Evolutionary conservation across 176 grass and related monocot genomes (phyloP), one percentile per base, ranked within the genome.

Genomic region (Elymus sibiricus): DNA sequence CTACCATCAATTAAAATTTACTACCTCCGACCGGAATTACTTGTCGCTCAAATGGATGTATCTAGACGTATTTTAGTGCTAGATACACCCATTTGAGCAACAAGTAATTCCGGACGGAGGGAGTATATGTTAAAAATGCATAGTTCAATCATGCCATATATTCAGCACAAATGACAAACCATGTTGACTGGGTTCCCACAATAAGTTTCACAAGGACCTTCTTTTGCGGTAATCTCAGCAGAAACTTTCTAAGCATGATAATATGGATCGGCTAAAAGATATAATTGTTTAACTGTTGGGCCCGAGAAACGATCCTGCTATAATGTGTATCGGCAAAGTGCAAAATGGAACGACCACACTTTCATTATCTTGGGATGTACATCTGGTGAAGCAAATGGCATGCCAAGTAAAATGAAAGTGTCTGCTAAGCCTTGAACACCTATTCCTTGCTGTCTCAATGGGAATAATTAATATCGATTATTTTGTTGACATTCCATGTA

Each of bases 401-500:
- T 95, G 86, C 93, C 93, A 74, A 89, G 93, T 84, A 95, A 86
- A 40, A 95, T 91, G 79, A 91, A 95, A 79, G 90, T 89, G 62
- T 95, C 93, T 78, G 90, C 88, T 74, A 90, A 80, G 25, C 88
- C 93, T 61, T 95, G 93, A 82, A 95, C 90, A 43, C 90, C 86
- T 35, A 95, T 90, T 15, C 93, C 93, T 91, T 87, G 93, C 92
- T 13, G 86, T 94, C 76, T 95, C 93, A 73, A 95, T 79, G 0
- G 96, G 93, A 98, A 81, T 86, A 95, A 71, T 95, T 98, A 16
- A 92, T 71, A 80, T 94, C 92, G 51, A 98, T 95, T 77, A 98
- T 91, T 89, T 95, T 95, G 70, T 98, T 98, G 40, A 98, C 88
- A 64, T 98, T 94, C 22, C 17, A 73, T 37, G 90, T 90, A 25